phyloP scores from a whole-genome alignment of 805 yeast species.

The Candida incommunis region DNA sequence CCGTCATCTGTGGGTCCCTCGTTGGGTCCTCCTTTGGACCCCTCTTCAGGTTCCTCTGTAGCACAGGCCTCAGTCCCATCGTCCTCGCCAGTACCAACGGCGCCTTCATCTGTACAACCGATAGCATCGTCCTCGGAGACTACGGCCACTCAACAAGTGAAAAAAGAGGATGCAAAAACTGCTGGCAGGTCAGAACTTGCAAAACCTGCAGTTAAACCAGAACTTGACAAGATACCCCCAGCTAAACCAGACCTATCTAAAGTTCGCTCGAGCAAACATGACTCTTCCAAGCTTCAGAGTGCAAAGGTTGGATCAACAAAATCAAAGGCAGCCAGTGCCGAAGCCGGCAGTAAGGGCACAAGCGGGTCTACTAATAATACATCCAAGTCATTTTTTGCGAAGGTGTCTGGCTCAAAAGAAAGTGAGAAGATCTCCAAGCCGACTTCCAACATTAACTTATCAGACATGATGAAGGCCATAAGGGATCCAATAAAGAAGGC shows the following conservation, averaged over 20 bases:
- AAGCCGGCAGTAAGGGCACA: neutral
- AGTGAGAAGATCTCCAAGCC: neutral
- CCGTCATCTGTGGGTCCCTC: neutral
- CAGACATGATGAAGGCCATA: neutral
- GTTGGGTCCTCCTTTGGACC: neutral
- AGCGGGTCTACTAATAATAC: no score
- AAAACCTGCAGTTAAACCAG: neutral
- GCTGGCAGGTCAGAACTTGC: neutral
- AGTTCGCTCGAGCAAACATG: neutral
- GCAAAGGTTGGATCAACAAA: neutral
- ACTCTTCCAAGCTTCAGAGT: neutral
- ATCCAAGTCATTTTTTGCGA: constrained; percentile 7
- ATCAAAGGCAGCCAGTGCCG: neutral
- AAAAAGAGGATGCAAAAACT: neutral
- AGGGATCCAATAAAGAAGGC: neutral
- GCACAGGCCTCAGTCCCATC: neutral
- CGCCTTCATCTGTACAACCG: neutral
- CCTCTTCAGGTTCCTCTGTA: neutral
- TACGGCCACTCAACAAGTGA: neutral
- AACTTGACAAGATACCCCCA: neutral
- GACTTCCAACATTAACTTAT: no score
- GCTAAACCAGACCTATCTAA: neutral
- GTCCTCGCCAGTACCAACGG: neutral
- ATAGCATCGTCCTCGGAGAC: neutral
- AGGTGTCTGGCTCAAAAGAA: neutral